Evolutionary conservation across 139 green algal species (phyloP), one percentile per base, ranked within the genome.

Genomic region (Ettlia oleoabundans): DNA sequence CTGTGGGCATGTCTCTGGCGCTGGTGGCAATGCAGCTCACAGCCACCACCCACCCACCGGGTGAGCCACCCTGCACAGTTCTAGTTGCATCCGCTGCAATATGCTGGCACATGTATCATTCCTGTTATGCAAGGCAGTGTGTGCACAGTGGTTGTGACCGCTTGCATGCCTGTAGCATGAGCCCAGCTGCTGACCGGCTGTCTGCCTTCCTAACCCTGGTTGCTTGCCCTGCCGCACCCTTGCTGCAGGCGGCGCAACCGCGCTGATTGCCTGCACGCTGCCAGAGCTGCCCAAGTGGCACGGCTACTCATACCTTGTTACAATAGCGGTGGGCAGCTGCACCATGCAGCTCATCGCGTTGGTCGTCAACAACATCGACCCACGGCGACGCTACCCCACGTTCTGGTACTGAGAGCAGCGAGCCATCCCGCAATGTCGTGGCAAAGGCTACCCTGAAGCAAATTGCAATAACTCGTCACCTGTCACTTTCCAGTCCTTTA

Each of bases 231-330:
- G 4, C 26, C 24, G 24, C 3, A 24, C 28, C 38, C 6, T 33
- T 2, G 15, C 70, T 53, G 70, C 70, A 77, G 84, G 84, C 62
- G 84, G 84, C 43, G 84, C 84, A 35, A 88, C 84, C 8, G 84
- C 84, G 18, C 74, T 88, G 18, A 88, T 88, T 9, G 77, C 55
- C 3, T 9, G 30, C 53, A 58, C 53, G 43, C 13, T 76, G 76
- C 35, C 64, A 18, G 38, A 38, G 19, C 52, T 85, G 42, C 76
- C 77, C 37, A 68, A 69, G 52, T 88, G 84, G 77, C 64, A 72
- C n/a, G 83, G 84, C 32, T 88, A 84, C 51, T 82, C 77, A 2
- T 84, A 82, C 67, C 41, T 88, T 30, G 47, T 85, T 35, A 81
- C 76, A 32, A 42, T 88, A 0, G 28, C 13, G n/a, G 33, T 82